Conservation (phyloP, 768 basidiomycete genomes). For the Suillus subaureus region DNA sequence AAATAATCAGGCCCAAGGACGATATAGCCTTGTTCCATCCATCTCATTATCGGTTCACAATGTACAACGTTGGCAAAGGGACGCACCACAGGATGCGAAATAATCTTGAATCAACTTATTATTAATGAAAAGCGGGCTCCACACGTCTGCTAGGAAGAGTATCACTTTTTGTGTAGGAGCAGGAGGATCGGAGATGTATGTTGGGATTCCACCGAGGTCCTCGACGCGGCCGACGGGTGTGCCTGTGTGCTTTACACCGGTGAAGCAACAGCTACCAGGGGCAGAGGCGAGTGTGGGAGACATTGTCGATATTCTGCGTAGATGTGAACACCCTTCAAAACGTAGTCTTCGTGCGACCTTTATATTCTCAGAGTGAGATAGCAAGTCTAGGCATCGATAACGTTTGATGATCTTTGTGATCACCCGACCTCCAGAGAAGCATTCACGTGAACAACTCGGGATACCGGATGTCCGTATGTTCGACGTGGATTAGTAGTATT, state of each 20-base stretch:
- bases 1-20: conserved; percentile 66
- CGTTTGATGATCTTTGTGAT: neutral
- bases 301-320: conserved; percentile 3
- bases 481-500: neutral
- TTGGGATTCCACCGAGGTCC: conserved; percentile 46
- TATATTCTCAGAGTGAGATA: neutral
- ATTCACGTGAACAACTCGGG: neutral
- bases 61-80: neutral
- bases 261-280: conserved; percentile 48
- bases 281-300: conserved; percentile 38
- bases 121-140: conserved; percentile 55
- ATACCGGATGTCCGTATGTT: neutral
- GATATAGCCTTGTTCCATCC: conserved; percentile 45
- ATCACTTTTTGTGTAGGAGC: conserved; percentile 41
- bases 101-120: conserved; percentile 62
- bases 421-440: neutral
- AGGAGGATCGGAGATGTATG: conserved; percentile 54
- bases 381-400: neutral
- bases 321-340: neutral
- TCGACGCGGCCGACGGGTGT: conserved; percentile 43
- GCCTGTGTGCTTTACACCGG: conserved; percentile 49
- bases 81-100: conserved; percentile 58
- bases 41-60: neutral
- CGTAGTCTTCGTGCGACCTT: neutral
- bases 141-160: conserved; percentile 59